Conservation (phyloP, 2,329 filamentous ascomycete genomes). For the Trichoderma endophyticum region DNA sequence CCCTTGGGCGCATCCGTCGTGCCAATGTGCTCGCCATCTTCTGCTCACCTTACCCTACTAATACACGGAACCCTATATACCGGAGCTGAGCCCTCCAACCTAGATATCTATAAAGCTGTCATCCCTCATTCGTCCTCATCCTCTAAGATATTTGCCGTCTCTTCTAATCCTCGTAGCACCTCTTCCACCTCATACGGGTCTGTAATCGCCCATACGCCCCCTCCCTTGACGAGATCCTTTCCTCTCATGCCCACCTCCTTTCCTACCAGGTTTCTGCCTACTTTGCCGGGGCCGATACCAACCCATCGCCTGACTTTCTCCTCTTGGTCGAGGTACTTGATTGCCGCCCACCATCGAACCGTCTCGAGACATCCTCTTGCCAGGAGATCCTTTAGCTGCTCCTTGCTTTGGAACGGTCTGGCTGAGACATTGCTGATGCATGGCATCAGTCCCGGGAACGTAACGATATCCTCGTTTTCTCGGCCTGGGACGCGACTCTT, state of each 20-base stretch:
- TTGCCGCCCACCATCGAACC: slow-evolving; percentile 91
- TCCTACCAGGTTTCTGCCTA: slow-evolving; percentile 87
- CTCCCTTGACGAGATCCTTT: slow-evolving; percentile 75
- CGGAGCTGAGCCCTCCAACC: not conserved
- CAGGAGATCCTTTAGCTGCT: slow-evolving; percentile 74
- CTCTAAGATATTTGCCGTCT: slow-evolving; percentile 55
- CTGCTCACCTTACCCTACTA: not conserved
- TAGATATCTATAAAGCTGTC: slow-evolving; percentile 24
- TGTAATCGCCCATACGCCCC: slow-evolving; percentile 88
- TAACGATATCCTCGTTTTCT: slow-evolving; percentile 62
- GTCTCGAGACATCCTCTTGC: slow-evolving; percentile 86
- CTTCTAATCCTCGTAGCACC: slow-evolving; percentile 61
- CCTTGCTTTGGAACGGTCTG: slow-evolving; percentile 68
- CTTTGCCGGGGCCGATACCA: slow-evolving; percentile 89
- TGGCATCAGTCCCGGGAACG: slow-evolving; percentile 70
- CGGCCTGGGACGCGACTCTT: slow-evolving; percentile 53
- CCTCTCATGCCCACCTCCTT: slow-evolving; percentile 90
- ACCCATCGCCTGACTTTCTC: slow-evolving; percentile 80
- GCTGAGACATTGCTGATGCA: slow-evolving; percentile 87
- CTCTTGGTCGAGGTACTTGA: slow-evolving; percentile 83
- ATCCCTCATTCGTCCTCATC: slow-evolving; percentile 40
- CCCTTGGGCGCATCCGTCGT: not conserved
- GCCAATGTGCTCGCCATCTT: not conserved
- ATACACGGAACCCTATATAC: not conserved
- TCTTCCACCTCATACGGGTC: slow-evolving; percentile 74